A percentile compares a stretch with the other conserved stretches of the same genome.
Conservation (phyloP, 139 green algal genomes). For the Volvox africanus region DNA sequence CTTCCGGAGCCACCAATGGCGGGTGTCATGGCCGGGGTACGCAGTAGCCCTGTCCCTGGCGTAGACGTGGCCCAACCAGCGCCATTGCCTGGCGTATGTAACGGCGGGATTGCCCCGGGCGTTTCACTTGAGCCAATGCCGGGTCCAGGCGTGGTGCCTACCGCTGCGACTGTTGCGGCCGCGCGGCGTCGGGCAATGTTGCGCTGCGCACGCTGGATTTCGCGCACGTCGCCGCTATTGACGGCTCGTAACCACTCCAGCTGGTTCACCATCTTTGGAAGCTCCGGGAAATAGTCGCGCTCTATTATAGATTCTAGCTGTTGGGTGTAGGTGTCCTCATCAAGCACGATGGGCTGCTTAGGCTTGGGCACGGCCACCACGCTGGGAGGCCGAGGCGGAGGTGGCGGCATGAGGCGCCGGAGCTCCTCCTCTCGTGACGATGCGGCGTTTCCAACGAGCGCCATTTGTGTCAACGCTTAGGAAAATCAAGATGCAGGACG, state of each 20-base stretch:
- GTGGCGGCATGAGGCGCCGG: conserved; percentile 44
- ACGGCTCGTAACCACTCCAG: conserved; percentile 90
- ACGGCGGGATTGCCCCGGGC: not conserved
- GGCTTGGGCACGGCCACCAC: not conserved
- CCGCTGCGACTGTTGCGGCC: not conserved
- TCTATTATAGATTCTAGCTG: conserved; percentile 91
- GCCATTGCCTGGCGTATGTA: conserved; percentile 7
- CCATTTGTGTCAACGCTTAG: not conserved
- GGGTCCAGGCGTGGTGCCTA: not conserved
- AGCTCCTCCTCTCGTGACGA: conserved; percentile 32
- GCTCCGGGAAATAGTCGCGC: conserved; percentile 94
- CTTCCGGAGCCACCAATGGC: conserved; percentile 39
- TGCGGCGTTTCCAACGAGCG: conserved; percentile 2
- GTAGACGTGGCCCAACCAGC: conserved; percentile 41
- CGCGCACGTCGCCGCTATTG: conserved; percentile 70
- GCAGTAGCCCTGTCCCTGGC: conserved; percentile 54
- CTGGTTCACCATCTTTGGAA: conserved; percentile 87
- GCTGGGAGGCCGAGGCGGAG: not conserved
- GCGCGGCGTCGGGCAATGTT: conserved; percentile 84
- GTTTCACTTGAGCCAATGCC: not conserved
- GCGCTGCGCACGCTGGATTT: conserved; percentile 77
- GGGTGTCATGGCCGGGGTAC: conserved; percentile 71
- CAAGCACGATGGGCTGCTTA: conserved; percentile 62
- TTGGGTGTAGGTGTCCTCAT: conserved; percentile 85
- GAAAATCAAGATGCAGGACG: not conserved